Conservation (phyloP, 75 land plant species). For the Cryptomeria japonica region DNA sequence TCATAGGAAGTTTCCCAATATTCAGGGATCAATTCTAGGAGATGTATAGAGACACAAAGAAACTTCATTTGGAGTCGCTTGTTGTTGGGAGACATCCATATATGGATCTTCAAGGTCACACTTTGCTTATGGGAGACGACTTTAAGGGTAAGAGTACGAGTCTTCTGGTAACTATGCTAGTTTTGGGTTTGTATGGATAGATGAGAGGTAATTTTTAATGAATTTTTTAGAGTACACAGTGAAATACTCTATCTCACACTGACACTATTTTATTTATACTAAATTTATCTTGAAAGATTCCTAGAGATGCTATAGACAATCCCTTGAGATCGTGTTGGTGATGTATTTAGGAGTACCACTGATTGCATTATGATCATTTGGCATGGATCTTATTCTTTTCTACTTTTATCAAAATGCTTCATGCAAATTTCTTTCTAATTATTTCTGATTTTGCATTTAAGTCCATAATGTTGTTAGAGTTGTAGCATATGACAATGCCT, state of each 20-base stretch:
- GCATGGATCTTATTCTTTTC: background rate
- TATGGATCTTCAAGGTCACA: too few relatives aligned
- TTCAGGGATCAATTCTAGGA: too few relatives aligned
- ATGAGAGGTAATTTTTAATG: too few relatives aligned
- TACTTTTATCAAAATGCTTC: background rate
- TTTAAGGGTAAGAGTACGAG: too few relatives aligned
- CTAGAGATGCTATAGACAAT: background rate
- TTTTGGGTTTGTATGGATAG: too few relatives aligned
- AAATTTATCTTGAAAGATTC: background rate
- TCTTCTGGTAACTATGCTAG: too few relatives aligned
- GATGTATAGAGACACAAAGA: too few relatives aligned
- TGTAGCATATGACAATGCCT: background rate
- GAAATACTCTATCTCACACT: background rate
- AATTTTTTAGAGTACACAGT: background rate
- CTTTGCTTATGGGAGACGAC: too few relatives aligned
- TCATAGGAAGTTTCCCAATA: too few relatives aligned
- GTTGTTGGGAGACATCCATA: too few relatives aligned
- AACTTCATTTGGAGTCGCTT: too few relatives aligned
- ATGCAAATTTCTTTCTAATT: background rate
- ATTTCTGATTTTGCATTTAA: background rate
- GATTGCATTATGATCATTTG: background rate
- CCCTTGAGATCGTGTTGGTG: background rate
- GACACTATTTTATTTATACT: background rate
- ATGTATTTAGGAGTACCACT: background rate
- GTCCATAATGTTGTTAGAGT: background rate